Percentiles rank a stretch among this genome's conserved stretches.
These are phyloP conservation scores for Patellaria atrata DNA, from an alignment of 495 filamentous ascomycete species.

Conservation along the genomic window DNA sequence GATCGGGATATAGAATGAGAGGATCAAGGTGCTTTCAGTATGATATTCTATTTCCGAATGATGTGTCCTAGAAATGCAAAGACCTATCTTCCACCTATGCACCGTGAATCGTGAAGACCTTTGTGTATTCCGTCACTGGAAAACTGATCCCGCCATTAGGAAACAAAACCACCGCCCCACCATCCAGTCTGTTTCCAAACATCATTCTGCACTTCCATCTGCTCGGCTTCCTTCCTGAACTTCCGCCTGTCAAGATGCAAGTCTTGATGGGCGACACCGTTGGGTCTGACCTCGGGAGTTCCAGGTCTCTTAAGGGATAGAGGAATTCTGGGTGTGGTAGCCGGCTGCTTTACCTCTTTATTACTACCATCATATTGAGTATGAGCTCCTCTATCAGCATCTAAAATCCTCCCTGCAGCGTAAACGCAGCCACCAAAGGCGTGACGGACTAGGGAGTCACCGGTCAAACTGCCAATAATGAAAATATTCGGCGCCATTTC, in stretches of 20 bases:
- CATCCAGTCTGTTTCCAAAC: constrained; percentile 16
- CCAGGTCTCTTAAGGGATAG: neutral
- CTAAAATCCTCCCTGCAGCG: constrained; percentile 40
- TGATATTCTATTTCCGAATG: too few species aligned
- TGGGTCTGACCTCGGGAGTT: constrained; percentile 7
- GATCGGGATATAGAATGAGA: too few species aligned
- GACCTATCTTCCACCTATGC: too few species aligned
- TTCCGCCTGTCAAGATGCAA: constrained; percentile 21
- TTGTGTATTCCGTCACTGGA: too few species aligned
- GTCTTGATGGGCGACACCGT: constrained; percentile 18
- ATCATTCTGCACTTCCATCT: constrained; percentile 15
- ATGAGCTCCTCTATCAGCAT: too few species aligned
- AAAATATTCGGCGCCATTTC: constrained; percentile 44
- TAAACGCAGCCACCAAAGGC: constrained; percentile 48
- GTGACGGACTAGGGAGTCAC: constrained; percentile 51
- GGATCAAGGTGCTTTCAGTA: too few species aligned
- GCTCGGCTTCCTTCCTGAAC: constrained; percentile 10
- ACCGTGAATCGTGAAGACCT: too few species aligned
- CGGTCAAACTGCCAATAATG: constrained; percentile 48
- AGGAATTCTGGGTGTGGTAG: too few species aligned
- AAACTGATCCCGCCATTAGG: too few species aligned
- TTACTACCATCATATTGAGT: too few species aligned
- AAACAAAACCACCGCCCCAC: constrained; percentile 19
- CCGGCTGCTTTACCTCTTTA: too few species aligned
- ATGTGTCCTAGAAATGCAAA: too few species aligned